These are phyloP conservation scores for Monosporascus sp. DNA, from an alignment of 2,329 filamentous ascomycete species.

Conservation along the genomic window DNA sequence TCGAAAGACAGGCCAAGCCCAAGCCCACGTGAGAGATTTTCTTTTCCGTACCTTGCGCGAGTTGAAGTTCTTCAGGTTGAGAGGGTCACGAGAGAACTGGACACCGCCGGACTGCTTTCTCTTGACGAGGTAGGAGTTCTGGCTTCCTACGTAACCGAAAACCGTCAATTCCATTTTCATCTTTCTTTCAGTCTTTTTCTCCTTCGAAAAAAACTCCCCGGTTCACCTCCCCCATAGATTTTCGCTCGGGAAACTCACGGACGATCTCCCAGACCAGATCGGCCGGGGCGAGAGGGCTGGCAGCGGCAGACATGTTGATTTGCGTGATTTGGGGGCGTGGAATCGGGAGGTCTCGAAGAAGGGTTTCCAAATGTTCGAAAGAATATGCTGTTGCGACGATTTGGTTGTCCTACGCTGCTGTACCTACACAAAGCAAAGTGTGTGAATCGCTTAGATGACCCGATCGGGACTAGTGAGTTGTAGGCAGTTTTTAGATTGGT, in stretches of 20 bases:
- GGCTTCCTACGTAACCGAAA: conserved; percentile 54
- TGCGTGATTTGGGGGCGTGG: conserved; percentile 20
- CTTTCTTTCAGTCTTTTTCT: background rate
- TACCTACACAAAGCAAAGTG: conserved; percentile 15
- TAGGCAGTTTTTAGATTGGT: background rate
- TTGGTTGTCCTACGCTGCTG: background rate
- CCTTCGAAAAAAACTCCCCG: background rate
- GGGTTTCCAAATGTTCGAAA: background rate
- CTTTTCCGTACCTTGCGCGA: conserved; percentile 66
- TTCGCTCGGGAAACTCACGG: conserved; percentile 59
- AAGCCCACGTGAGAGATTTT: background rate
- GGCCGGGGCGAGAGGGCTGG: conserved; percentile 70
- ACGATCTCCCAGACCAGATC: conserved; percentile 94
- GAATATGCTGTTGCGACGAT: background rate
- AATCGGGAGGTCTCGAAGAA: conserved; percentile 8
- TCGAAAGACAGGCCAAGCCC: no score
- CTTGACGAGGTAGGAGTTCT: conserved; percentile 92
- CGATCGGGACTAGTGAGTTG: conserved; percentile 16
- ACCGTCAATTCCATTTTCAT: conserved; percentile 12
- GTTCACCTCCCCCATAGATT: no score
- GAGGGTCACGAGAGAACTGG: conserved; percentile 88
- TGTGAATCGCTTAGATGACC: conserved; percentile 27
- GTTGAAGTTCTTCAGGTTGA: conserved; percentile 91
- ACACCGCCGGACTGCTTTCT: conserved; percentile 71
- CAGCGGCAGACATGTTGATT: conserved; percentile 47